Percentiles rank a stretch among this genome's conserved stretches.
phyloP scores from a whole-genome alignment of 345 rosid genomes.

The Euphorbia pulcherrima region DNA sequence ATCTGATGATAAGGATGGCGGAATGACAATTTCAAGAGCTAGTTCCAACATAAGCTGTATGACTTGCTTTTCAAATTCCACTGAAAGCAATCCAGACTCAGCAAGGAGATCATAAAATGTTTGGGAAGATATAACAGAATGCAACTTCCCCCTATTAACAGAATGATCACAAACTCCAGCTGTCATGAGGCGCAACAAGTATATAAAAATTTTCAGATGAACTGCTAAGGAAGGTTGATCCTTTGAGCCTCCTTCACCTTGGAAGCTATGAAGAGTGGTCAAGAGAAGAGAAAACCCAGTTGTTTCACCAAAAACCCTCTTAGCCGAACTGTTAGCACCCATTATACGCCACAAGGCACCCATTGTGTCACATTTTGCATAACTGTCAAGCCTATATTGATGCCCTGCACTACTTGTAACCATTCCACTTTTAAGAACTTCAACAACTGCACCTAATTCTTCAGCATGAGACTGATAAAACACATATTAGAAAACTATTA shows the following conservation, averaged over 20 bases:
- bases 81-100: slow-evolving; percentile 91
- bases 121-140: slow-evolving; percentile 71
- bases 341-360: slow-evolving; percentile 95
- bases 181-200: slow-evolving; percentile 81
- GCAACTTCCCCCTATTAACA: slow-evolving; percentile 80
- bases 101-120: slow-evolving; percentile 85
- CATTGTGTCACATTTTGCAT: slow-evolving; percentile 96
- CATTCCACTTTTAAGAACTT: slow-evolving; percentile 96
- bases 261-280: slow-evolving; percentile 87
- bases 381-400: slow-evolving; percentile 83
- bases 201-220: slow-evolving; percentile 69
- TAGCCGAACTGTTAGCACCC: slow-evolving; percentile 77
- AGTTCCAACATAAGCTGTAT: slow-evolving; percentile 87
- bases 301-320: slow-evolving; percentile 91
- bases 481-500: slow-evolving; percentile 7
- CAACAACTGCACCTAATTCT: slow-evolving; percentile 83
- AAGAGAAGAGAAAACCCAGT: slow-evolving; percentile 95
- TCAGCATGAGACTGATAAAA: slow-evolving; percentile 77
- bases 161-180: slow-evolving; percentile 77
- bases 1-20: slow-evolving; percentile 76
- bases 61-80: slow-evolving; percentile 93
- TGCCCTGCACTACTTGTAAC: slow-evolving; percentile 79
- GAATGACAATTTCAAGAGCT: slow-evolving; percentile 89
- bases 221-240: slow-evolving; percentile 52
- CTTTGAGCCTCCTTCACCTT: slow-evolving; percentile 53